Base-by-base conservation (phyloP, 169 alveolate species). In the Perkinsus chesapeaki region DNA sequence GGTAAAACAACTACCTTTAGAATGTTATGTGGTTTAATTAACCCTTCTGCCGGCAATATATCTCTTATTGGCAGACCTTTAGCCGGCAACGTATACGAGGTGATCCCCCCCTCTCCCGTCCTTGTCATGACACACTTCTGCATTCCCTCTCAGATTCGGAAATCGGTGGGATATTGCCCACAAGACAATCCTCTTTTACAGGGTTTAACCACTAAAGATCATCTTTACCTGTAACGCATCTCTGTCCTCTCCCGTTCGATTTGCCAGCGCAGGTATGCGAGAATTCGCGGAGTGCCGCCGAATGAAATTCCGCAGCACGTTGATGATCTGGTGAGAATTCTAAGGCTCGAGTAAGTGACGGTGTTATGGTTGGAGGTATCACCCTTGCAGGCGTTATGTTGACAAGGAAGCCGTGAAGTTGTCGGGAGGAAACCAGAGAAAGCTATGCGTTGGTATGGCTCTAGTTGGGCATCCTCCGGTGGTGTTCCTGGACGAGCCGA, bases 1-100 rank as follows among this genome's bases (percentile, higher is more conserved):
- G 99, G 99, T 37, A 98, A 98, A 94, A 95, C 99, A 34, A 96
- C 98, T 5, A 96, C 98, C 39, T 98, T 98, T 94, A 96, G 95
- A 94, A 91, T 96, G 39, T 94, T 94, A 1, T 60, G 82, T 23
- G 82, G 82, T 1, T 60, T 60, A 34, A 60, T 60, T 20, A 60
- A 34, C 7, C 82, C 82, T 1, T 20, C 37, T 60, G 12, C 82
- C 27, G 82, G 82, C 0, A 27, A 60, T 16, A 60, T 60, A 27
- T 20, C 3, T 60, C 82, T 60, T 23, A 60, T 60, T 16, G 82
- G 82, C 27, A 27, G 31, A 23, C 82, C 82, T 7, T 23, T 60
- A 9, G 37, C 3, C 7, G 82, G 82, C 3, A 60, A 60, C 27
- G 82, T 60, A 34, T 23, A 60, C 23, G 82, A 60, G 82, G 82